Conservation (phyloP, 495 filamentous ascomycete genomes). For the Amphirosellinia nigrospora region DNA sequence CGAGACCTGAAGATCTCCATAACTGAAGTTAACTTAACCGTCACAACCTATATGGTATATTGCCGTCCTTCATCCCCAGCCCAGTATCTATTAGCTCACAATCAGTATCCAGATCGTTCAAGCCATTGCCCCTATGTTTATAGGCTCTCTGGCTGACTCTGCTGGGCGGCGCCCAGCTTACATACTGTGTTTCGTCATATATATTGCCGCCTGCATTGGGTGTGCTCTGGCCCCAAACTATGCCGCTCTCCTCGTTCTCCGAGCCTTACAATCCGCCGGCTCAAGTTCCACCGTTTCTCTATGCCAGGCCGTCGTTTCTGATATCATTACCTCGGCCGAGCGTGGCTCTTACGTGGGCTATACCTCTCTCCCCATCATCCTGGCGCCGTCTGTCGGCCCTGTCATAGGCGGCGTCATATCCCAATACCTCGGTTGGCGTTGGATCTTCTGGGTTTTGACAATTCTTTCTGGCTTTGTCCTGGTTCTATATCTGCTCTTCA, state of each 20-base stretch:
- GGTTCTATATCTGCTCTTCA: conserved; percentile 47
- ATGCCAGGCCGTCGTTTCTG: conserved; percentile 57
- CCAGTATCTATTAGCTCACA: background rate
- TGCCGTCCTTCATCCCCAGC: background rate
- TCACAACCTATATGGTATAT: conserved; percentile 62
- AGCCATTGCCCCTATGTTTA: conserved; percentile 59
- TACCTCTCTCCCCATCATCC: conserved; percentile 38
- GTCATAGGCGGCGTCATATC: conserved; percentile 58
- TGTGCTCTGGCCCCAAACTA: conserved; percentile 59
- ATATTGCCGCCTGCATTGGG: conserved; percentile 60
- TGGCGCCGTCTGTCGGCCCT: conserved; percentile 54
- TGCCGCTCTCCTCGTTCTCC: conserved; percentile 56
- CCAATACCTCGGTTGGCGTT: conserved; percentile 62
- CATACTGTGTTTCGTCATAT: conserved; percentile 57
- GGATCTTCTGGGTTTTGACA: conserved; percentile 67
- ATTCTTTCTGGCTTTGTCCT: conserved; percentile 53
- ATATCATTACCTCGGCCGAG: conserved; percentile 57
- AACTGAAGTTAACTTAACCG: conserved; percentile 65
- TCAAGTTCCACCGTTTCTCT: conserved; percentile 57
- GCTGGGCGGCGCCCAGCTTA: conserved; percentile 61
- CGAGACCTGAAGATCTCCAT: conserved; percentile 58
- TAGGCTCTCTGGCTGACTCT: conserved; percentile 60
- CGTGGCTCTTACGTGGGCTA: conserved; percentile 56
- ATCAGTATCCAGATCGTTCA: conserved; percentile 50
- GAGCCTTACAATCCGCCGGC: conserved; percentile 60